Evolutionary conservation across 2,329 filamentous ascomycete species (phyloP).

Genomic region (Claviceps spartinae): DNA sequence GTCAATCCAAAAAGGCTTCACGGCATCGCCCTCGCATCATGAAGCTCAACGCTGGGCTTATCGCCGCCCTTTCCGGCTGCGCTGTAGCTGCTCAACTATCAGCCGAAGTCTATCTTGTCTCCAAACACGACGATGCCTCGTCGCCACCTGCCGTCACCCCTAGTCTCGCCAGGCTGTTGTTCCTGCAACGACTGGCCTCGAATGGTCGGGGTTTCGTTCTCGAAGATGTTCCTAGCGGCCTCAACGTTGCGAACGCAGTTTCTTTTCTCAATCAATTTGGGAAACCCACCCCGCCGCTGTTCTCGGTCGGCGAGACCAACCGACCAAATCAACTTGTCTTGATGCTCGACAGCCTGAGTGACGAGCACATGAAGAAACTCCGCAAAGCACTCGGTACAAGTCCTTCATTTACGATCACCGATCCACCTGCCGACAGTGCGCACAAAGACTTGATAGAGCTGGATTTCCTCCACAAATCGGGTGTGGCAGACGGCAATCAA

Average conservation of each 20-base stretch:
- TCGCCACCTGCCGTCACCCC: slow-evolving; percentile 32
- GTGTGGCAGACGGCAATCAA: slow-evolving; percentile 20
- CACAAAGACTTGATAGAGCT: slow-evolving; percentile 28
- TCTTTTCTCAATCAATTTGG: slow-evolving; percentile 47
- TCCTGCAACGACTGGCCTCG: slow-evolving; percentile 42
- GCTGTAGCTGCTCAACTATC: slow-evolving; percentile 24
- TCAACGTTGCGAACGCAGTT: slow-evolving; percentile 34
- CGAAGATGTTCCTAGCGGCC: slow-evolving; percentile 29
- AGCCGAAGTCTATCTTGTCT: slow-evolving; percentile 42
- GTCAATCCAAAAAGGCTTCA: slow-evolving; percentile 19
- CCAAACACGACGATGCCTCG: slow-evolving; percentile 14
- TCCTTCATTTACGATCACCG: slow-evolving; percentile 36
- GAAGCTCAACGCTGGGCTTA: slow-evolving; percentile 29
- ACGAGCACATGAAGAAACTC: slow-evolving; percentile 30
- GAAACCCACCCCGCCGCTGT: slow-evolving; percentile 35
- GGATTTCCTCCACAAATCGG: slow-evolving; percentile 25
- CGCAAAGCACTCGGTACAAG: slow-evolving; percentile 21
- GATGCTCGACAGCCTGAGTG: slow-evolving; percentile 42
- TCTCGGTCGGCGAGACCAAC: slow-evolving; percentile 23
- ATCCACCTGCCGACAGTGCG: slow-evolving; percentile 29
- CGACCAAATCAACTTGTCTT: slow-evolving; percentile 43
- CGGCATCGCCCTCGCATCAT: slow-evolving; percentile 19
- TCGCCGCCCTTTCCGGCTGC: slow-evolving; percentile 24
- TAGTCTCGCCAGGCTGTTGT: slow-evolving; percentile 42
- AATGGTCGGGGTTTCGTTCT: slow-evolving; percentile 33